Evolutionary conservation across 257 asterid species (phyloP), one percentile per base, ranked within the genome.

Genomic region (Gentiana macrophylla): DNA sequence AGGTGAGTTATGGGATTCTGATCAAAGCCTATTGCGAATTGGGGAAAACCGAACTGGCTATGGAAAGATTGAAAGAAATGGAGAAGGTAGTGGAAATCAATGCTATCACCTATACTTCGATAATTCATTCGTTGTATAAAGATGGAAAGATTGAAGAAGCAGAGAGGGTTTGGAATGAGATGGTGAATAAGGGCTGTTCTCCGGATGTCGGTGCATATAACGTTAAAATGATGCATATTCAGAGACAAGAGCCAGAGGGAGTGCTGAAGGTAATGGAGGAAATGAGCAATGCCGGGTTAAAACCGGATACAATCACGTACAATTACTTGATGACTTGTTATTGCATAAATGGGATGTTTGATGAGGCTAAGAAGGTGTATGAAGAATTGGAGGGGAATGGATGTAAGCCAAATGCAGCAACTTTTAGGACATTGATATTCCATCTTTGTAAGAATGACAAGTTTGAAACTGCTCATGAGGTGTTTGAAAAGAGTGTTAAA

Each of bases 311-410:
- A 0, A 73, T 81, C 53, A 84, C 71, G 55, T 83, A 67, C 51
- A 84, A 80, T 72, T 90, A 82, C 71, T 72, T 90, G 85, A 75
- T 90, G 66, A 84, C 83, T 54, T 65, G 82, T 71, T 84, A 86
- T 63, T 77, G 79, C 60, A 48, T 35, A 56, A 84, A 75, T 52
- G 80, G 76, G 41, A 79, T 67, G 89, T 70, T 84, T 69, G 86
- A 84, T 63, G 92, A 84, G 60, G 98, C 95, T 4, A 60, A 68
- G 47, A 64, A 76, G 85, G 89, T 81, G 7, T 90, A 74, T 46
- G 72, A 67, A 46, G 86, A 76, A 57, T 56, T 80, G 75, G 72
- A 69, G 70, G 62, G 36, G 7, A 84, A 79, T 55, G 78, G 81
- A 13, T 72, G 73, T 59, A 65, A 75, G 0, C 92, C 96, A 2